These are phyloP conservation scores for Emmonsiellopsis sp. DNA, from an alignment of 2,329 filamentous ascomycete genomes.

Conservation along the genomic window DNA sequence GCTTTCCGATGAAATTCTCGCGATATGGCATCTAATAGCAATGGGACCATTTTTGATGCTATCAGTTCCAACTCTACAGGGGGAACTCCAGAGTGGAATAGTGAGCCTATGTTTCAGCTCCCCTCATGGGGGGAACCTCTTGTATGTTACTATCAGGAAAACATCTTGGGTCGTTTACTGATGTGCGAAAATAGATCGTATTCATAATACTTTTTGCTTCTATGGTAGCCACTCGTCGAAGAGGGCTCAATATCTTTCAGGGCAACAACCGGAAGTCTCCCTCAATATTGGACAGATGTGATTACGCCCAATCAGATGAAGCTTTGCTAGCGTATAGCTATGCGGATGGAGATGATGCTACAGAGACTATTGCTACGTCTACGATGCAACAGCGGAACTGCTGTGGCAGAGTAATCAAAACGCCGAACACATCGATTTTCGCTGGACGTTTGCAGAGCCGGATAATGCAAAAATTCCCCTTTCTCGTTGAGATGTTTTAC, in stretches of 20 bases:
- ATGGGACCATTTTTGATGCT: neutral
- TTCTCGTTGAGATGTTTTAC: conserved; percentile 65
- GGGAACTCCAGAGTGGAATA: conserved; percentile 5
- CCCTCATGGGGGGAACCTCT: conserved; percentile 7
- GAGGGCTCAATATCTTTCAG: conserved; percentile 34
- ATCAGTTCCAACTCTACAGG: neutral
- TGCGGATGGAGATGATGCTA: conserved; percentile 22
- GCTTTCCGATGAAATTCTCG: neutral
- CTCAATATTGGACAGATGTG: conserved; percentile 24
- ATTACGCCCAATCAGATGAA: conserved; percentile 29
- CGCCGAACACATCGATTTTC: conserved; percentile 54
- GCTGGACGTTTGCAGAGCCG: conserved; percentile 51
- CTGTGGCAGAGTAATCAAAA: conserved; percentile 42
- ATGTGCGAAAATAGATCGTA: conserved; percentile 32
- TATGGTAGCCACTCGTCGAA: conserved; percentile 39
- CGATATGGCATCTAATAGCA: neutral
- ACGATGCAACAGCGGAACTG: conserved; percentile 40
- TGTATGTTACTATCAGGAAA: neutral
- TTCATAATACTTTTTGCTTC: conserved; percentile 41
- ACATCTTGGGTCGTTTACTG: neutral
- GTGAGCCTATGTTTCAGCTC: conserved; percentile 6
- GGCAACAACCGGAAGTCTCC: conserved; percentile 9
- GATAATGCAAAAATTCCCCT: conserved; percentile 58
- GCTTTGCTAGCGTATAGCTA: conserved; percentile 29
- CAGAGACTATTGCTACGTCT: conserved; percentile 17